Percentiles rank a stretch among this genome's conserved stretches.
Conservation (phyloP, 371 early-diverging fungal species). For the Smittium culicis region DNA sequence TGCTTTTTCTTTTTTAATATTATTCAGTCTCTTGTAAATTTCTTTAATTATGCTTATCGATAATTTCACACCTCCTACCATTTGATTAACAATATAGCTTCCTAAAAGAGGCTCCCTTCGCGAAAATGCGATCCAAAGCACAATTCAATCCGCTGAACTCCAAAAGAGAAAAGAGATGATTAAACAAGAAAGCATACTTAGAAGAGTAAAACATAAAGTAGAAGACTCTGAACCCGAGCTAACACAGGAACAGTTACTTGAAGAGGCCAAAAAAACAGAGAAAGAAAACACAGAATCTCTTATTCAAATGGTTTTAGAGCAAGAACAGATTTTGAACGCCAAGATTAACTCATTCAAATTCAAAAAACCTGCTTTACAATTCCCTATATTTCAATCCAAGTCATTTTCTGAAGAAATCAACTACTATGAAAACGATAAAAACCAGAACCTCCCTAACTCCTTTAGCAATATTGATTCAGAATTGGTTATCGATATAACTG, state of each 20-base stretch:
- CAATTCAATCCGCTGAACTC: constrained; percentile 19
- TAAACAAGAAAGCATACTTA: constrained; percentile 16
- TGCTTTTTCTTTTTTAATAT: too few species aligned
- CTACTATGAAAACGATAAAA: too few species aligned
- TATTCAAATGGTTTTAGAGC: constrained; percentile 16
- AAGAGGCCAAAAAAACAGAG: constrained; percentile 28
- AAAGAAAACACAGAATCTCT: constrained; percentile 20
- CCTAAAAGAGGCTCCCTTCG: constrained; percentile 24
- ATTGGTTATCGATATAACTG: too few species aligned
- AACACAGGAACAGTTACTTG: constrained; percentile 28
- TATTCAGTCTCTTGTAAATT: too few species aligned
- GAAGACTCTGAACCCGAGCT: constrained; percentile 12
- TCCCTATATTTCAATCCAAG: neutral
- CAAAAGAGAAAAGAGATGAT: constrained; percentile 16
- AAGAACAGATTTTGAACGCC: constrained; percentile 14
- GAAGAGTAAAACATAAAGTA: neutral
- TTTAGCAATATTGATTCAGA: too few species aligned
- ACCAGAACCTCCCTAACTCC: too few species aligned
- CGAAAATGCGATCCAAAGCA: constrained; percentile 22
- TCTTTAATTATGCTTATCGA: too few species aligned
- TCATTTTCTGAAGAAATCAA: neutral
- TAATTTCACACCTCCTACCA: neutral
- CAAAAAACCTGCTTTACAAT: neutral
- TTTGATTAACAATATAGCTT: neutral
- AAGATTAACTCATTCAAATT: neutral